Conservation (phyloP, 1,284 basidiomycete genomes). For the Ustilago sp. region DNA sequence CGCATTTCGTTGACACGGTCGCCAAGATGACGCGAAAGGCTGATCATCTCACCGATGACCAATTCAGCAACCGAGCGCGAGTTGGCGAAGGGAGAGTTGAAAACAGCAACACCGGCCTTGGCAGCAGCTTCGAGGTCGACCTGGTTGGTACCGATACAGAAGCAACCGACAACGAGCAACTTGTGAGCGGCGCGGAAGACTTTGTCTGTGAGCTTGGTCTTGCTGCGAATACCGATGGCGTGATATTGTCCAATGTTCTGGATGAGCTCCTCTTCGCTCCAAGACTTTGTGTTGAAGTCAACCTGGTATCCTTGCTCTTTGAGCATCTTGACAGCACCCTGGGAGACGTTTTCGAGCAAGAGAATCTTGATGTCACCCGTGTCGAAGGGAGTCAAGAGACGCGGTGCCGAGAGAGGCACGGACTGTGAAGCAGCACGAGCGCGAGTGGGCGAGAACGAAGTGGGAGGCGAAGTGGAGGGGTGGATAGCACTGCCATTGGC, state of each 20-base stretch:
- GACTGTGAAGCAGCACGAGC: conserved; percentile 47
- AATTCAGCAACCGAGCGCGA: conserved; percentile 99
- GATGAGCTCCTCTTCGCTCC: conserved; percentile 91
- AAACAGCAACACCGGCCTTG: conserved; percentile 92
- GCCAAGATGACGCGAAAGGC: conserved; percentile 91
- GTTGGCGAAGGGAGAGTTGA: conserved; percentile 99
- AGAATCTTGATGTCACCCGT: conserved; percentile 74
- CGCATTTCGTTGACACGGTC: conserved; percentile 90
- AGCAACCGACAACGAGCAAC: conserved; percentile 97
- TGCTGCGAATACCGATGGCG: conserved; percentile 94
- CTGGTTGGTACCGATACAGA: conserved; percentile 99
- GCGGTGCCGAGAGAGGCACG: conserved; percentile 49
- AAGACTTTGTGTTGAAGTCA: conserved; percentile 87
- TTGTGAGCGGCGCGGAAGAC: conserved; percentile 75
- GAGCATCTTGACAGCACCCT: conserved; percentile 86
- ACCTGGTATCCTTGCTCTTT: conserved; percentile 89
- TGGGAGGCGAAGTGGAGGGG: conserved; percentile 42
- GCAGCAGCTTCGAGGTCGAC: conserved; percentile 89
- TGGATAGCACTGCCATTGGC: conserved; percentile 41
- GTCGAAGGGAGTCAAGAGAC: conserved; percentile 66
- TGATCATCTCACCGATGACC: conserved; percentile 93
- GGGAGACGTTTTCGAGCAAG: conserved; percentile 93
- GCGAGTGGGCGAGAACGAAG: conserved; percentile 46
- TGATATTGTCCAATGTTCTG: conserved; percentile 88
- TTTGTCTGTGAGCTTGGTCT: conserved; percentile 92